A percentile compares a stretch with the other conserved stretches of the same genome.
These are phyloP conservation scores for Fomes fomentarius DNA, from an alignment of 1,284 basidiomycete species.

Conservation along the genomic window DNA sequence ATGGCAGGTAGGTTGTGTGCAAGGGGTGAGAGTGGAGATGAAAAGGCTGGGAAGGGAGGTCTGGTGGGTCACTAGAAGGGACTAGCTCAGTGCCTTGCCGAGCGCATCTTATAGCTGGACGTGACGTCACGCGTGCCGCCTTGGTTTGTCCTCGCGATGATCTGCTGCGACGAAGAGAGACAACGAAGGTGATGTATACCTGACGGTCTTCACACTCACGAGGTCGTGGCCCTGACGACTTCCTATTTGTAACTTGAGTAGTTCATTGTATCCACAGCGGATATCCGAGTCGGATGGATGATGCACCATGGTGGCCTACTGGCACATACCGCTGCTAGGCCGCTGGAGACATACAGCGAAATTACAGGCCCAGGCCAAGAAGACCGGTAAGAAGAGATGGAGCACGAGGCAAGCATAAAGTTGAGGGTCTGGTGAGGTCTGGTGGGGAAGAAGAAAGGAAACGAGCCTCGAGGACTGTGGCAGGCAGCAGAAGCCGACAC, in stretches of 20 bases:
- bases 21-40: constrained; percentile 10
- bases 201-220: neutral
- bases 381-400: neutral
- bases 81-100: constrained; percentile 21
- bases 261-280: neutral
- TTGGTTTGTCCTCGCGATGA: constrained; percentile 17
- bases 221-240: neutral
- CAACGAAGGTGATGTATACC: neutral
- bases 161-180: neutral
- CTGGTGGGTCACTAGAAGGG: constrained; percentile 12
- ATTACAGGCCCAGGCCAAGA: neutral
- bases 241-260: neutral
- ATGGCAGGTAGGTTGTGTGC: too few relatives aligned
- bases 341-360: neutral
- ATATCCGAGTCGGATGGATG: neutral
- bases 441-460: neutral
- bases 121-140: constrained; percentile 23
- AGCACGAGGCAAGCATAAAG: neutral
- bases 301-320: too few relatives aligned
- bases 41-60: constrained; percentile 7
- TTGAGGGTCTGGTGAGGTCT: neutral
- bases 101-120: constrained; percentile 19
- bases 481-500: neutral
- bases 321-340: constrained; percentile 1
- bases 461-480: neutral